Evolutionary conservation across 345 rosid species (phyloP), one percentile per base, ranked within the genome.

Genomic region (Cardamine occulta): DNA sequence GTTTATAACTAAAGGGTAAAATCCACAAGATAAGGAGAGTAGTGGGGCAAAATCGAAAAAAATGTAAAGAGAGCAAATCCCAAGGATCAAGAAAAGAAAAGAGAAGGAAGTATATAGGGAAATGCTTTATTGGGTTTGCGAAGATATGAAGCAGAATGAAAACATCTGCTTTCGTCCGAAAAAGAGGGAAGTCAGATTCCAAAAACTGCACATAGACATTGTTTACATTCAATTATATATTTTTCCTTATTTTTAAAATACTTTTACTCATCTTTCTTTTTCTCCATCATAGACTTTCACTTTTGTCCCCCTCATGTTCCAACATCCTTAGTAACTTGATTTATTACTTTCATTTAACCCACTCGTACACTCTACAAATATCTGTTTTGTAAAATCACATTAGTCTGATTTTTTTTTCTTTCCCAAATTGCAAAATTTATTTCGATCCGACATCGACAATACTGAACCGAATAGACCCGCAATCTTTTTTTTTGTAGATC

Each of bases 71-170:
- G 48, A 59, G 49, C 77, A 78, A 78, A 78, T 78, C 74, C 77
- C 77, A 60, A 78, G 69, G 69, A 72, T 57, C 64, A 65, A 66
- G 72, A 70, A 56, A 70, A 63, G 37, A 63, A 72, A 60, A 72
- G 69, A 72, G 55, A 49, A 66, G 53, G 5, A 8, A 64, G 26
- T 44, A n/a, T n/a, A n/a, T n/a, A n/a, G 4, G 2, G 47, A 54
- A 55, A 47, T 49, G 42, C 73, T 78, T 78, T 78, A 66, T 72
- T 66, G 81, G 81, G 77, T 66, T 78, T 78, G 77, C 7, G 19
- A 52, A 57, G 76, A 56, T 26, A 54, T 45, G 75, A 70, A 76
- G 53, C 58, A 70, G 71, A 77, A 2, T 45, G 58, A 76, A 76
- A 70, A 62, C 63, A 68, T 63, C 6, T 77, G 76, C 66, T 71